A percentile compares a stretch with the other conserved stretches of the same genome.
phyloP scores from a whole-genome alignment of 129 eudicot species.

The Lactuca sativa region DNA sequence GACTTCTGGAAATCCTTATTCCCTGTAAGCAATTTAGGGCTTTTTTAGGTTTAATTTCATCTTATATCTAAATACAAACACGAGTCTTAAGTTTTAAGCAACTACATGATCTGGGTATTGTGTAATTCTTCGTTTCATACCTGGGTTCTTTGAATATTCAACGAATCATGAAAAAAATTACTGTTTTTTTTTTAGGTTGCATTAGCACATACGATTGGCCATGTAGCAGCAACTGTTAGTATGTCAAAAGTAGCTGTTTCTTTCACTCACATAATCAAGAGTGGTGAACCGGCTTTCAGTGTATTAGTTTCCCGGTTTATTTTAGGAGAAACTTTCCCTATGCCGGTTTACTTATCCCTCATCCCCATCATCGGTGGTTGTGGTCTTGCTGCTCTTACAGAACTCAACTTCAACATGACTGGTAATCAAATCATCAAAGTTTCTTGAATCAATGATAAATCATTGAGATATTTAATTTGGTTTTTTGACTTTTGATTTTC shows the following conservation, averaged over 20 bases:
- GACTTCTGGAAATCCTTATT: conserved; percentile 68
- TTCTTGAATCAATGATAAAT: conserved; percentile 20
- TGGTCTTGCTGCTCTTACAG: conserved; percentile 69
- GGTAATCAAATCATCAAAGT: conserved; percentile 36
- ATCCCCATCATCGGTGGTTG: conserved; percentile 73
- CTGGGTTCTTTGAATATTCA: conserved; percentile 8
- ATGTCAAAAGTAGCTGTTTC: conserved; percentile 85
- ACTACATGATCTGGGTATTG: conserved; percentile 18
- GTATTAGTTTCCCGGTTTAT: conserved; percentile 64
- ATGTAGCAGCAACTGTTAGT: conserved; percentile 80
- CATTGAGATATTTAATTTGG: conserved; percentile 11
- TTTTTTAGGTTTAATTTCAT: conserved; percentile 20
- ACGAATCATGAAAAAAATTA: conserved; percentile 15
- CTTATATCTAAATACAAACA: not conserved
- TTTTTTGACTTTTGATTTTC: conserved; percentile 21
- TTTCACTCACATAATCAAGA: conserved; percentile 69
- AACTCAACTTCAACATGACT: conserved; percentile 72
- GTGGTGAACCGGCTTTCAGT: conserved; percentile 83
- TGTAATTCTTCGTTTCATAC: not conserved
- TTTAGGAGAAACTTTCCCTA: conserved; percentile 66
- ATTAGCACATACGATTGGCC: conserved; percentile 80
- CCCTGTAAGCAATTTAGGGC: conserved; percentile 51
- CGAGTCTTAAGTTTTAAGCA: not conserved
- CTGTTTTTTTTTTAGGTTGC: conserved; percentile 56
- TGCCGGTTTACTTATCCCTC: conserved; percentile 65